Conservation (phyloP, 2,329 filamentous ascomycete genomes). For the Aspergillus caelatus region DNA sequence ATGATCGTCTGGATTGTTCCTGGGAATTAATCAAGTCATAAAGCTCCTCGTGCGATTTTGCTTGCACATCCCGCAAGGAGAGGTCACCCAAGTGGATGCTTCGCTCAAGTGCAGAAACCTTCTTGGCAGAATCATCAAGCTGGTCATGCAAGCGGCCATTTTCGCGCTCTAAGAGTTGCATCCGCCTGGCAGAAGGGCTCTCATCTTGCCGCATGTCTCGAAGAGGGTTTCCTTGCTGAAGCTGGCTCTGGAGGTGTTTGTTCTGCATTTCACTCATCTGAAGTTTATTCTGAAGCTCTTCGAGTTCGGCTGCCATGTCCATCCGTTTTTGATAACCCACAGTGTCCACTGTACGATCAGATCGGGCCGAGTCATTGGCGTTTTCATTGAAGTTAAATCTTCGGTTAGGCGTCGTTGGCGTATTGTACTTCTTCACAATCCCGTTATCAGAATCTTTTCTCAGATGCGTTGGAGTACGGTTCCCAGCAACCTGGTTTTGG, state of each 20-base stretch:
- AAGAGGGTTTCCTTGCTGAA: slow-evolving; percentile 68
- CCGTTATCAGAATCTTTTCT: slow-evolving; percentile 61
- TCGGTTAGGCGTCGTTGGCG: slow-evolving; percentile 75
- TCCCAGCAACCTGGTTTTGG: slow-evolving; percentile 73
- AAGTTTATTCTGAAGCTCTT: slow-evolving; percentile 90
- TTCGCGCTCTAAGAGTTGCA: slow-evolving; percentile 89
- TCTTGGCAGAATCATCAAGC: slow-evolving; percentile 90
- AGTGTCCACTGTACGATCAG: slow-evolving; percentile 83
- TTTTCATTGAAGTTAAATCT: slow-evolving; percentile 68
- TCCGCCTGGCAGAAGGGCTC: slow-evolving; percentile 75
- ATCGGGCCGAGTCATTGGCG: slow-evolving; percentile 73
- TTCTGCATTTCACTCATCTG: slow-evolving; percentile 96
- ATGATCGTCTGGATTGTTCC: slow-evolving; percentile 79
- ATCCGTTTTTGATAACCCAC: slow-evolving; percentile 83
- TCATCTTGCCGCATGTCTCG: slow-evolving; percentile 69
- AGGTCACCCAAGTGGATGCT: slow-evolving; percentile 85
- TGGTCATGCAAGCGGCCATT: slow-evolving; percentile 91
- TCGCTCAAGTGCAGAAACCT: slow-evolving; percentile 85
- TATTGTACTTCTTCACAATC: slow-evolving; percentile 66
- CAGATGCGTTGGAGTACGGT: slow-evolving; percentile 73
- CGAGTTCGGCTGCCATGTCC: slow-evolving; percentile 87
- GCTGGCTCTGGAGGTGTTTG: slow-evolving; percentile 83
- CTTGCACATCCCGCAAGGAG: slow-evolving; percentile 86
- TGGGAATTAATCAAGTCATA: slow-evolving; percentile 91
- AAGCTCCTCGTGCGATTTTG: slow-evolving; percentile 91